Evolutionary conservation across 2,329 filamentous ascomycete species (phyloP), one percentile per base, ranked within the genome.

Genomic region (Fusarium keratoplasticum): DNA sequence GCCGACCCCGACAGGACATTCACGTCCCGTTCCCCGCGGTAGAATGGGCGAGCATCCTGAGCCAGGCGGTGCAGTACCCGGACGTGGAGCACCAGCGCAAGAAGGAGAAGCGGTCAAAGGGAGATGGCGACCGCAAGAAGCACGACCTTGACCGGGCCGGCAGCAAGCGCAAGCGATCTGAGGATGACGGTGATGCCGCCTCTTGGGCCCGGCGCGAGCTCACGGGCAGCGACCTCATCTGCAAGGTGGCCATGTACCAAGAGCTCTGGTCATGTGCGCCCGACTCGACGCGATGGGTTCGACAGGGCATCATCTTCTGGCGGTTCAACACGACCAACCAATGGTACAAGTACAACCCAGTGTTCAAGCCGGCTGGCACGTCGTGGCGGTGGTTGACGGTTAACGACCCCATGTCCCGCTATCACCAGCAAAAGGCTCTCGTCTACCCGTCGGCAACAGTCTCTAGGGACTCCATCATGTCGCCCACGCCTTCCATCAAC

Each of bases 221-320:
- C 25, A 87, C 87, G 2, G 87, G 87, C 72, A 88, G 88, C 76
- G 88, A 91, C 50, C 84, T 91, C 66, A 86, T 92, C 61, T 85
- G 87, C 73, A 87, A 88, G 79, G 89, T 92, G 54, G 89, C 89
- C 79, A 92, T 92, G 90, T 90, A 91, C 79, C 90, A 92, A 79
- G 90, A 92, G 83, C 85, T 92, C 38, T 91, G 88, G 86, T 91
- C 89, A 5, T 83, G 83, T 71, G 81, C 88, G 5, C 86, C 86
- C 7, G 84, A 85, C 66, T 83, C 82, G 18, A 79, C 78, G 54
- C 80, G 83, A 75, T 92, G 89, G 88, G 86, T 84, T 11, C 87
- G 89, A n/a, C 88, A 90, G 59, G 87, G 85, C 36, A 87, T 92
- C 66, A 85, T 92, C 64, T 85, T 92, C 40, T 92, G 90, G 90